phyloP scores from a whole-genome alignment of 1,284 basidiomycete species.

The Sutorius eximius region DNA sequence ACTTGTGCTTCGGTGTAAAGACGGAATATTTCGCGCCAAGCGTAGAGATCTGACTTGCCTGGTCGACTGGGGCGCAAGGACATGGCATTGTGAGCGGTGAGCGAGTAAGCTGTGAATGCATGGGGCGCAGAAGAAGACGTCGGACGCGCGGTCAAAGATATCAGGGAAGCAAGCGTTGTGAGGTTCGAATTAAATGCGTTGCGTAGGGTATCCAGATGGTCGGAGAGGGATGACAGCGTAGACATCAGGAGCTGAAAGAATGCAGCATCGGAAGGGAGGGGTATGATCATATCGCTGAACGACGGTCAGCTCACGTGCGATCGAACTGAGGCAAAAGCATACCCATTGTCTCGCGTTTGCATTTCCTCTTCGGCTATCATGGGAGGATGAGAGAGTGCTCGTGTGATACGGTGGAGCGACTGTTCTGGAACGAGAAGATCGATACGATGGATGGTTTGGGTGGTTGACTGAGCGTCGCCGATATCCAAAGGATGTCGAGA shows the following conservation, averaged over 20 bases:
- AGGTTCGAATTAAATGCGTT: constrained; percentile 67
- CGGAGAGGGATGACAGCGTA: constrained; percentile 69
- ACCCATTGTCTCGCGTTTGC: constrained; percentile 5
- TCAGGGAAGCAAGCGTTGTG: constrained; percentile 54
- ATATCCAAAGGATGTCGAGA: constrained; percentile 17
- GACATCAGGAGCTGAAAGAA: constrained; percentile 82
- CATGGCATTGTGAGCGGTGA: constrained; percentile 43
- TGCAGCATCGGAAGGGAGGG: constrained; percentile 75
- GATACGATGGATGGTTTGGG: constrained; percentile 10
- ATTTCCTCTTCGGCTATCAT: background rate
- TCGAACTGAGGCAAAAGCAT: background rate
- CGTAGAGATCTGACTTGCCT: constrained; percentile 73
- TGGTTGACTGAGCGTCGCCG: background rate
- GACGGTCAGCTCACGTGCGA: constrained; percentile 5
- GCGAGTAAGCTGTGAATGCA: constrained; percentile 49
- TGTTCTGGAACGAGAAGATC: constrained; percentile 19
- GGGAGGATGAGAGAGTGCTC: constrained; percentile 2
- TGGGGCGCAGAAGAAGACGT: constrained; percentile 42
- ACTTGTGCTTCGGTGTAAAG: constrained; percentile 87
- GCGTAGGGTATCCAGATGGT: constrained; percentile 63
- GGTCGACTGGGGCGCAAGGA: constrained; percentile 27
- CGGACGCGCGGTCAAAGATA: constrained; percentile 63
- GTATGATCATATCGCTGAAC: constrained; percentile 66
- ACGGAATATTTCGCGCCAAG: constrained; percentile 90
- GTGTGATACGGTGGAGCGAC: constrained; percentile 8